phyloP scores from a whole-genome alignment of 2,329 filamentous ascomycete species.

The Pseudogymnoascus sp. region DNA sequence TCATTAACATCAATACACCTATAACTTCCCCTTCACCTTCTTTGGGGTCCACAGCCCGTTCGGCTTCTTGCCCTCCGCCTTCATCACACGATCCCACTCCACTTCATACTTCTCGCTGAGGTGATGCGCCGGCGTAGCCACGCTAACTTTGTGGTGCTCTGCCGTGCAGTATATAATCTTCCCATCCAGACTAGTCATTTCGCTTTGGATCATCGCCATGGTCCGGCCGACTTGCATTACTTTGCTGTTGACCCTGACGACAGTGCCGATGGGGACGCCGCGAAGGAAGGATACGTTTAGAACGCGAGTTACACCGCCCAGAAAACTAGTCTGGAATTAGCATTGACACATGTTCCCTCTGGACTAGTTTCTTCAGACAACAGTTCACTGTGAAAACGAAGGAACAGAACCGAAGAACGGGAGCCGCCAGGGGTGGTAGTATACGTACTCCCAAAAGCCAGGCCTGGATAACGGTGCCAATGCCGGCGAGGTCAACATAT shows the following conservation, averaged over 20 bases:
- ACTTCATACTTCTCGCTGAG: constrained; percentile 27
- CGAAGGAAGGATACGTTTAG: constrained; percentile 45
- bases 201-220: constrained; percentile 44
- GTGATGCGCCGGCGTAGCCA: constrained; percentile 35
- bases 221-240: constrained; percentile 41
- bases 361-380: neutral
- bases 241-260: constrained; percentile 35
- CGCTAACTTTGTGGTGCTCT: constrained; percentile 46
- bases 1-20: neutral
- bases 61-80: constrained; percentile 18
- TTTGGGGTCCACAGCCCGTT: neutral
- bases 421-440: neutral
- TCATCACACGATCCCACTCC: constrained; percentile 39
- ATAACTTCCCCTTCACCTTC: constrained; percentile 5
- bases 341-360: neutral
- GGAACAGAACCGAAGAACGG: neutral
- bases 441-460: constrained; percentile 40
- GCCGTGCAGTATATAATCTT: constrained; percentile 41
- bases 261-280: constrained; percentile 39
- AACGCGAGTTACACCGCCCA: constrained; percentile 42
- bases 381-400: neutral
- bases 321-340: constrained; percentile 29
- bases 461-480: constrained; percentile 40
- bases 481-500: constrained; percentile 45
- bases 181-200: constrained; percentile 42